Evolutionary conservation across 768 basidiomycete species (phyloP), one percentile per base, ranked within the genome.

Genomic region (Pisolithus orientalis): DNA sequence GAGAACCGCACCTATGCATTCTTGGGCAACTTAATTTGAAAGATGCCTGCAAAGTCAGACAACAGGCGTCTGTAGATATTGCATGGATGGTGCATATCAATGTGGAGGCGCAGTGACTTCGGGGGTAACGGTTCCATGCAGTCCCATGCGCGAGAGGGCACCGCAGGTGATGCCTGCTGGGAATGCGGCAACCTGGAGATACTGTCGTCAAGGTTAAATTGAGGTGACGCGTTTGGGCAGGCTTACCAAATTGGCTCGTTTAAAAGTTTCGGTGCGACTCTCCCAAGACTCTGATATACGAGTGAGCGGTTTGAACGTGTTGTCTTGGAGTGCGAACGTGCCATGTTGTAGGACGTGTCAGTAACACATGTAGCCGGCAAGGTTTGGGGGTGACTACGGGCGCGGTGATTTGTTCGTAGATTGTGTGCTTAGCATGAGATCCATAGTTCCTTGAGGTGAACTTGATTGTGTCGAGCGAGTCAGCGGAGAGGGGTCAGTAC

Each of bases 401-500:
- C 93, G 46, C 94, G 77, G 67, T 95, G 94, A 65, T 97, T 97
- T 14, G 94, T 97, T 43, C 94, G 81, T 53, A 97, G 71, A 66
- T 97, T 97, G 62, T 96, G 94, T 1, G 95, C 90, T 65, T 95
- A 96, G 51, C 87, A 87, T 21, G 85, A 82, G 0, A 82, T 75
- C 90, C 94, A 97, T n/a, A 97, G 72, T 52, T 97, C 94, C 63
- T 97, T 97, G 73, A 97, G 52, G 96, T 78, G 62, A 96, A 96
- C 67, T 97, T 96, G 72, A 97, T 84, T 8, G 81, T 84, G 55
- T 97, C 94, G 6, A 97, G 75, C 0, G 91, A 87, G 63, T 94
- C 88, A 0, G 81, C 67, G 52, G 95, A 90, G 49, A 89, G 75
- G 31, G 82, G 73, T 58, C 85, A 75, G 55, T 90, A 21, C 21